A percentile compares a stretch with the other conserved stretches of the same genome.
These are phyloP conservation scores for Gaeumannomyces sp. DNA, from an alignment of 2,329 filamentous ascomycete genomes.

Conservation along the genomic window DNA sequence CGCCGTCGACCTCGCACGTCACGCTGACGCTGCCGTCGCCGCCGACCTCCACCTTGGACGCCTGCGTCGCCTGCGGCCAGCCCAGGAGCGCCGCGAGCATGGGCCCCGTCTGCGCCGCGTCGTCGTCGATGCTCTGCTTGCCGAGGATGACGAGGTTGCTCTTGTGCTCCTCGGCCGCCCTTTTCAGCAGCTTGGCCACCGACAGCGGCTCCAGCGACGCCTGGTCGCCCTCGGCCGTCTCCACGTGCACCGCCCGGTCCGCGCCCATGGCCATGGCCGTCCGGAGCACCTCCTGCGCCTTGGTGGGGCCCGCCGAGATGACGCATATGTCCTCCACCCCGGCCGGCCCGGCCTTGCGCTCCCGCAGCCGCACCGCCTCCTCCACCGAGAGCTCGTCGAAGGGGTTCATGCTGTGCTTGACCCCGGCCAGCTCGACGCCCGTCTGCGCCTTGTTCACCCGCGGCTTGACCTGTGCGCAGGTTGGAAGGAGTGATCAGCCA, in stretches of 20 bases:
- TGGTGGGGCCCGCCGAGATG: slow-evolving; percentile 80
- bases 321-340: slow-evolving; percentile 89
- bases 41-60: slow-evolving; percentile 73
- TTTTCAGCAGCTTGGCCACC: slow-evolving; percentile 84
- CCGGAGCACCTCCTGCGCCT: slow-evolving; percentile 80
- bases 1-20: slow-evolving; percentile 89
- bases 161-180: slow-evolving; percentile 75
- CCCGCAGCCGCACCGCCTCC: slow-evolving; percentile 89
- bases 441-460: slow-evolving; percentile 69
- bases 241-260: slow-evolving; percentile 84
- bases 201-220: slow-evolving; percentile 78
- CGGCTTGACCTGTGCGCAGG: slow-evolving; percentile 51
- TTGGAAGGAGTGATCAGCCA: slow-evolving; percentile 10
- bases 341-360: slow-evolving; percentile 65
- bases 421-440: slow-evolving; percentile 82
- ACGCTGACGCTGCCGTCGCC: slow-evolving; percentile 67
- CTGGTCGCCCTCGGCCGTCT: slow-evolving; percentile 66
- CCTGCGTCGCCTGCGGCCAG: slow-evolving; percentile 94
- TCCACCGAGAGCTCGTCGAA: slow-evolving; percentile 98
- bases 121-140: slow-evolving; percentile 98
- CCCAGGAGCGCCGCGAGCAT: slow-evolving; percentile 91
- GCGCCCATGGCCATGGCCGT: slow-evolving; percentile 99
- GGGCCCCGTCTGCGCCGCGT: slow-evolving; percentile 91
- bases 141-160: slow-evolving; percentile 89
- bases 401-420: slow-evolving; percentile 98